Evolutionary conservation across 768 basidiomycete species (phyloP).

Genomic region (Boletus rubroflammeus): DNA sequence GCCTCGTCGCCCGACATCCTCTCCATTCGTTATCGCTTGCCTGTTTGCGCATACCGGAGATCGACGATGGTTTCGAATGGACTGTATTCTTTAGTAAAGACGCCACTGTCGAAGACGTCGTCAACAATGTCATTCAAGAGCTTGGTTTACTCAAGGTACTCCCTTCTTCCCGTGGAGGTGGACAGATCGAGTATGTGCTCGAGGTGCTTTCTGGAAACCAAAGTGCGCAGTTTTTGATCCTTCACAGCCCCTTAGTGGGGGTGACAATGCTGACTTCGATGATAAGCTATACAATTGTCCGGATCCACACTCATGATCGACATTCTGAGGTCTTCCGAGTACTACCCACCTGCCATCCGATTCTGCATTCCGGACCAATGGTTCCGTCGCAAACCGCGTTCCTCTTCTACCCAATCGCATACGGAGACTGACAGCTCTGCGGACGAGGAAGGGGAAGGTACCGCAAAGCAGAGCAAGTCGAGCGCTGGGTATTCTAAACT

Average conservation of each 20-base stretch:
- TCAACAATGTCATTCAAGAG: slow-evolving; percentile 52
- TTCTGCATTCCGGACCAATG: slow-evolving; percentile 78
- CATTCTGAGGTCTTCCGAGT: slow-evolving; percentile 10
- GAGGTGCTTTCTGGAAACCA: slow-evolving; percentile 55
- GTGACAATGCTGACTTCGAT: background rate
- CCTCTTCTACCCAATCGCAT: slow-evolving; percentile 35
- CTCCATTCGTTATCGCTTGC: slow-evolving; percentile 48
- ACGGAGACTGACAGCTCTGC: slow-evolving; percentile 15
- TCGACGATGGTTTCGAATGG: slow-evolving; percentile 69
- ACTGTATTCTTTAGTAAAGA: slow-evolving; percentile 60
- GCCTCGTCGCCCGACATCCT: slow-evolving; percentile 69
- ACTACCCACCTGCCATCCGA: slow-evolving; percentile 36
- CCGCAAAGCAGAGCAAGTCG: slow-evolving; percentile 50
- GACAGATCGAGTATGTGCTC: slow-evolving; percentile 62
- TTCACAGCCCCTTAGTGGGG: background rate
- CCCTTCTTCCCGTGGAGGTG: slow-evolving; percentile 63
- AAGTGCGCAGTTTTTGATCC: slow-evolving; percentile 39
- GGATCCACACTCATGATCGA: slow-evolving; percentile 15
- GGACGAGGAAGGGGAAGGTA: slow-evolving; percentile 52
- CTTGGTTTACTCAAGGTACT: slow-evolving; percentile 66
- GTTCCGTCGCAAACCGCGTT: slow-evolving; percentile 67
- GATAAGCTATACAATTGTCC: slow-evolving; percentile 14
- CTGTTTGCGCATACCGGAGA: slow-evolving; percentile 71
- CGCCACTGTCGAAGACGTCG: slow-evolving; percentile 52
- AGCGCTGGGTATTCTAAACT: slow-evolving; percentile 25